These are phyloP conservation scores for Mallotus nudiflorus DNA, from an alignment of 345 rosid species.

Conservation along the genomic window DNA sequence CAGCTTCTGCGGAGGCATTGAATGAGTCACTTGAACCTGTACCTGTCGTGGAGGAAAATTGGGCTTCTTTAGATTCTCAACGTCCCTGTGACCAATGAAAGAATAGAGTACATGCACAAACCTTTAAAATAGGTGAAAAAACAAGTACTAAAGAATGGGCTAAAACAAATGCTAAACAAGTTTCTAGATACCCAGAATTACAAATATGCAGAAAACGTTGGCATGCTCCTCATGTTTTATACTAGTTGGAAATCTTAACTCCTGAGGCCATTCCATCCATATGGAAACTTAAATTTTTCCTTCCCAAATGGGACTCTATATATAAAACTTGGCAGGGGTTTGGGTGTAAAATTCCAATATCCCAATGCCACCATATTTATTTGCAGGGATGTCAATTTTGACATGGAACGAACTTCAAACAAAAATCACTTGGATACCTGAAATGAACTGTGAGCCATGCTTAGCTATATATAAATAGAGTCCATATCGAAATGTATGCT, in stretches of 20 bases:
- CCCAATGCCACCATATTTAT: too few species aligned
- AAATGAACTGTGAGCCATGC: not conserved
- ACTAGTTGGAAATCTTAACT: not conserved
- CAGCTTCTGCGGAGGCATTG: conserved; percentile 25
- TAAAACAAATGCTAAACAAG: not conserved
- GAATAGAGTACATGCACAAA: not conserved
- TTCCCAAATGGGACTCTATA: not conserved
- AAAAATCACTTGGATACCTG: not conserved
- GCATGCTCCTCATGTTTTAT: not conserved
- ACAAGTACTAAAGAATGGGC: too few species aligned
- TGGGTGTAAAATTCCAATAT: too few species aligned
- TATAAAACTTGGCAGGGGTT: not conserved
- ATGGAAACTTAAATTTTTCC: not conserved
- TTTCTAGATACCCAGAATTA: not conserved
- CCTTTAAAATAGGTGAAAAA: not conserved
- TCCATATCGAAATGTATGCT: not conserved
- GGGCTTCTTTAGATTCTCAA: conserved; percentile 13
- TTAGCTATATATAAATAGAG: not conserved
- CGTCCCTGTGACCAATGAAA: conserved; percentile 15
- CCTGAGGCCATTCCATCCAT: not conserved
- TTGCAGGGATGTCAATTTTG: not conserved
- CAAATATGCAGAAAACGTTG: not conserved
- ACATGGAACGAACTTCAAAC: not conserved
- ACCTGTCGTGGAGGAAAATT: conserved; percentile 19
- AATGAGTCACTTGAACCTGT: conserved; percentile 22